These are phyloP conservation scores for Lasiodiplodia sp. DNA, from an alignment of 2,329 filamentous ascomycete genomes.

Conservation along the genomic window DNA sequence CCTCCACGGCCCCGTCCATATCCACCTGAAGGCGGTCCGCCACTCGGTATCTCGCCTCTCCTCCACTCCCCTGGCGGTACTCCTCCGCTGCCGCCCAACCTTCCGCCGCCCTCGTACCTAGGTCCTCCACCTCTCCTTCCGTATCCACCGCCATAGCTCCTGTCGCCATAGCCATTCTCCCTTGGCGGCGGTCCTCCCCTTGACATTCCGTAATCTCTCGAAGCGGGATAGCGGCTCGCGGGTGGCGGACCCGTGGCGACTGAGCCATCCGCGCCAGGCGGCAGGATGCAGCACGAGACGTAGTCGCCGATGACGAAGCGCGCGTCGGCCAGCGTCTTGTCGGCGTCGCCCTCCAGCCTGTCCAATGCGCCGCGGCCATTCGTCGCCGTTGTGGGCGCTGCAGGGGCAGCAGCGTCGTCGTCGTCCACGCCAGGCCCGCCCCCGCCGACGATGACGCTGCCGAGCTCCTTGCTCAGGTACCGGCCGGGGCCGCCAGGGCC, in stretches of 20 bases:
- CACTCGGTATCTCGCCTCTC: constrained; percentile 68
- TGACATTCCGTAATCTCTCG: constrained; percentile 16
- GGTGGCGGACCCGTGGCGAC: constrained; percentile 69
- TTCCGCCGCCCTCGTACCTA: constrained; percentile 50
- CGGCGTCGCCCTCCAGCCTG: constrained; percentile 65
- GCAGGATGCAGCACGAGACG: constrained; percentile 80
- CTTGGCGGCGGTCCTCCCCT: constrained; percentile 40
- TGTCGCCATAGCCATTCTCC: constrained; percentile 43
- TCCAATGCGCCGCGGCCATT: constrained; percentile 40
- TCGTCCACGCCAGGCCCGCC: constrained; percentile 52
- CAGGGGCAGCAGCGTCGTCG: constrained; percentile 37
- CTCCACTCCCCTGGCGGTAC: constrained; percentile 69
- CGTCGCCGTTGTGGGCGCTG: constrained; percentile 29
- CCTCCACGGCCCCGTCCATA: constrained; percentile 28
- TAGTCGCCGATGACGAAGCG: constrained; percentile 91
- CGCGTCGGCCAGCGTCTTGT: constrained; percentile 77
- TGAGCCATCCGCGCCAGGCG: constrained; percentile 75
- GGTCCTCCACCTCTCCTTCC: constrained; percentile 48
- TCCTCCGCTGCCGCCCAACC: constrained; percentile 46
- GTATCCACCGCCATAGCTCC: constrained; percentile 46
- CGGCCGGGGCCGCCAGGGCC: constrained; percentile 57
- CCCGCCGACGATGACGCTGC: constrained; percentile 78
- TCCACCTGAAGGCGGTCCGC: constrained; percentile 32
- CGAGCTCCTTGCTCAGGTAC: constrained; percentile 81
- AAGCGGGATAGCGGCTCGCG: constrained; percentile 33